Evolutionary conservation across 257 asterid species (phyloP).

Genomic region (Parsonsia alboflavescens): DNA sequence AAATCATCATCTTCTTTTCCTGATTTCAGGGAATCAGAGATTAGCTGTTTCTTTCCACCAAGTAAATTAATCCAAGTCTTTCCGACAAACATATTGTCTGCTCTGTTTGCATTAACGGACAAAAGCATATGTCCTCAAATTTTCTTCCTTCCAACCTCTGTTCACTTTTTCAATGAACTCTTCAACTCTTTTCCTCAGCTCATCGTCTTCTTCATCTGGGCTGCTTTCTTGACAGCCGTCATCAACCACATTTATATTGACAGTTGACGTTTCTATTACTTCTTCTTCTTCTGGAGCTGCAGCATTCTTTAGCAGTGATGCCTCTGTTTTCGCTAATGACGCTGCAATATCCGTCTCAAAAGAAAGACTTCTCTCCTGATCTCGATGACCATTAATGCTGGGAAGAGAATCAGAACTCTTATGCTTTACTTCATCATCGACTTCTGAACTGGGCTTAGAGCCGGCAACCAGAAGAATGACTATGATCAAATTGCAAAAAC

Average conservation of each 20-base stretch:
- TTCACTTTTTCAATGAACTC: slow-evolving; percentile 35
- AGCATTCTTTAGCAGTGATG: not conserved
- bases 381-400: not conserved
- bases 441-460: slow-evolving; percentile 23
- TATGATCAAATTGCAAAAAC: slow-evolving; percentile 57
- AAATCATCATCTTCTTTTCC: not conserved
- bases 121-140: slow-evolving; percentile 15
- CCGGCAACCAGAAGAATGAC: slow-evolving; percentile 40
- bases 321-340: not conserved
- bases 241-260: slow-evolving; percentile 5
- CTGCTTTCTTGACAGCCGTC: not conserved
- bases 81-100: not conserved
- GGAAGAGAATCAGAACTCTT: slow-evolving; percentile 2
- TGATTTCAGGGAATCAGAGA: not conserved
- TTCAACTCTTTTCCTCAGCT: slow-evolving; percentile 33
- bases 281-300: not conserved
- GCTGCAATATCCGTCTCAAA: not conserved
- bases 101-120: not conserved
- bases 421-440: slow-evolving; percentile 6
- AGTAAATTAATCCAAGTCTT: not conserved
- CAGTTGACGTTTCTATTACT: slow-evolving; percentile 1
- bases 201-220: slow-evolving; percentile 22
- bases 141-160: slow-evolving; percentile 35
- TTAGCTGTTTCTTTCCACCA: not conserved
- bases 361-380: not conserved